Evolutionary conservation across 192 early-diverging fungal species (phyloP), one percentile per base, ranked within the genome.

Genomic region (Linnemannia elongata): DNA sequence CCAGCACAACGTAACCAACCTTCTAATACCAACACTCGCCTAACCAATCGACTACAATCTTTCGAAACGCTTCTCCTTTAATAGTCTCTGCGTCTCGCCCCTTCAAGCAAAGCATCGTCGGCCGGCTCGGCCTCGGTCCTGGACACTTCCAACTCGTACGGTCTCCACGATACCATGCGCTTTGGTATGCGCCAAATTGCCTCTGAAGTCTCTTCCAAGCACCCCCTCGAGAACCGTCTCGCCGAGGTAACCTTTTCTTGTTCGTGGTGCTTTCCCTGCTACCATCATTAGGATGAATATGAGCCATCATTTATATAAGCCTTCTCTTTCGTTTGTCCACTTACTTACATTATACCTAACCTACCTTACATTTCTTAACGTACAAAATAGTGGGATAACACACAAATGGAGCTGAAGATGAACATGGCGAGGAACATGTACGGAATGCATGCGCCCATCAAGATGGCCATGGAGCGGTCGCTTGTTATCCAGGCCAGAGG

Each of bases 371-470:
- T 33, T 13, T 30, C 24, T 10, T 27, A 18, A 49, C n/a, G 44
- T 45, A 12, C 20, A 60, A n/a, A 79, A 49, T 72, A 97, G 96
- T 98, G 97, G 97, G 91, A 96, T 55, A 92, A 91, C 87, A 96
- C 97, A 70, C 97, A 97, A 89, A 88, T 92, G 68, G 92, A 95
- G 79, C 90, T 96, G 39, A 96, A 97, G 87, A 88, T 97, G 78
- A 92, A 93, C 72, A 91, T 98, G 93, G 93, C 95, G 69, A 94
- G 96, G 66, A 91, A 93, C 79, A 77, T 94, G 27, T 96, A 97
- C 85, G 98, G 97, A 35, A 89, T 97, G 73, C 97, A 98, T 83
- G 95, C 95, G n/a, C 98, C 97, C 42, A 90, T 99, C 83, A 94
- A 96, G 81, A 90, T 97, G 87, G 95, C 97, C 81, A 99, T 99